phyloP scores from a whole-genome alignment of 148 eudicot species.

The Rhododendron henanense region DNA sequence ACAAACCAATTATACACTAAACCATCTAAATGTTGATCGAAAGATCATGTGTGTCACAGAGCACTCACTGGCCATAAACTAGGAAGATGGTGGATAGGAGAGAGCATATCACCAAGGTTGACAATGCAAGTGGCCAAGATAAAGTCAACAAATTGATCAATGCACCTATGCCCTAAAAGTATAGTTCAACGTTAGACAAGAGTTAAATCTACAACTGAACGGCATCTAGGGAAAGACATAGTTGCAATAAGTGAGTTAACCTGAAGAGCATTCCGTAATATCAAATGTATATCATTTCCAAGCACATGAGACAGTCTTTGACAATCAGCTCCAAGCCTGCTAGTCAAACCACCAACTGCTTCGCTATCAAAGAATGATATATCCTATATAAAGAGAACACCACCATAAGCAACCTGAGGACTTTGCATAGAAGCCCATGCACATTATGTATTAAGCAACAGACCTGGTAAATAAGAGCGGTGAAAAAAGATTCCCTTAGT shows the following conservation, averaged over 20 bases:
- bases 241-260: constrained; percentile 15
- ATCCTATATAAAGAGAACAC: constrained; percentile 34
- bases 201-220: not conserved
- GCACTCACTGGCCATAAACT: constrained; percentile 41
- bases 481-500: constrained; percentile 39
- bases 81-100: constrained; percentile 41
- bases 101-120: constrained; percentile 40
- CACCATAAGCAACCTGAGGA: not conserved
- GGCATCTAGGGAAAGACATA: not conserved
- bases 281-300: constrained; percentile 46
- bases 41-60: not conserved
- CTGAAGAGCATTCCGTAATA: constrained; percentile 41
- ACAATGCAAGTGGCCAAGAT: constrained; percentile 50
- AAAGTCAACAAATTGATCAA: constrained; percentile 42
- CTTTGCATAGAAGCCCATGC: constrained; percentile 9
- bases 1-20: not conserved
- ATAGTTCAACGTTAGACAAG: not conserved
- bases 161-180: constrained; percentile 51
- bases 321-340: constrained; percentile 56
- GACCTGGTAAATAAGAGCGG: constrained; percentile 48
- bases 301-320: constrained; percentile 47
- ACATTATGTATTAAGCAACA: not conserved
- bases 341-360: constrained; percentile 51
- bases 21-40: not conserved
- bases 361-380: constrained; percentile 49